A percentile compares a stretch with the other conserved stretches of the same genome.
phyloP scores from a whole-genome alignment of 2,329 filamentous ascomycete species.

The Xenoacremonium recifei region DNA sequence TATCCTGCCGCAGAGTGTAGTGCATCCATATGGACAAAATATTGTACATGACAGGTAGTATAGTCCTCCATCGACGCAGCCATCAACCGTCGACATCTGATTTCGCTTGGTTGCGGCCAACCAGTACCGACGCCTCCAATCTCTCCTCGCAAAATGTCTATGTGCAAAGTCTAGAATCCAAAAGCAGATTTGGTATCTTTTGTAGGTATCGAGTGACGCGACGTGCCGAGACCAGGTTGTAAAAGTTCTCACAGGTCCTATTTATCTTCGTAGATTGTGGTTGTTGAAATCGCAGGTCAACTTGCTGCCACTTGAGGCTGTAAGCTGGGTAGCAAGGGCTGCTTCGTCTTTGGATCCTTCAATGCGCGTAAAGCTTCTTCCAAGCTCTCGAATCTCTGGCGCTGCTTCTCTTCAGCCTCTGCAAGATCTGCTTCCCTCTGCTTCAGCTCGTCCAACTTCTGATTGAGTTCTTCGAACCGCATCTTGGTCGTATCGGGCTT shows the following conservation, averaged over 20 bases:
- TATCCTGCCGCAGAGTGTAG: slow-evolving; percentile 9
- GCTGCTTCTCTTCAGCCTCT: slow-evolving; percentile 42
- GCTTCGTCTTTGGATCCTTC: slow-evolving; percentile 57
- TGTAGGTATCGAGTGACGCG: no score
- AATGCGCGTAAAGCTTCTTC: slow-evolving; percentile 52
- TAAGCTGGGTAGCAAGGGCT: slow-evolving; percentile 46
- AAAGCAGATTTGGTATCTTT: no score
- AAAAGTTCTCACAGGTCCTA: no score
- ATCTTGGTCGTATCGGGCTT: slow-evolving; percentile 60
- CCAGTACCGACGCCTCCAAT: no score
- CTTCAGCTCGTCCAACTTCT: slow-evolving; percentile 48
- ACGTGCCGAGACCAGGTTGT: no score
- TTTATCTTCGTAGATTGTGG: not conserved
- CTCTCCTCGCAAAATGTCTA: no score
- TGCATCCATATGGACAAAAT: slow-evolving; percentile 18
- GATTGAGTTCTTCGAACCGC: slow-evolving; percentile 49
- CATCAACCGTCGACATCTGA: no score
- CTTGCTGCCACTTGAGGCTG: slow-evolving; percentile 20
- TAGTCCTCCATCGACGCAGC: no score
- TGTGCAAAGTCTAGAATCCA: no score
- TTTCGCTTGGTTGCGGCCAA: no score
- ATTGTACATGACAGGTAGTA: slow-evolving; percentile 13
- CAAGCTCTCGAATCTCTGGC: slow-evolving; percentile 48
- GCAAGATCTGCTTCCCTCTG: slow-evolving; percentile 50
- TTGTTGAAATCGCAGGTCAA: not conserved